Evolutionary conservation across 1,284 basidiomycete species (phyloP), one percentile per base, ranked within the genome.

Genomic region (Ganoderma lucidum): DNA sequence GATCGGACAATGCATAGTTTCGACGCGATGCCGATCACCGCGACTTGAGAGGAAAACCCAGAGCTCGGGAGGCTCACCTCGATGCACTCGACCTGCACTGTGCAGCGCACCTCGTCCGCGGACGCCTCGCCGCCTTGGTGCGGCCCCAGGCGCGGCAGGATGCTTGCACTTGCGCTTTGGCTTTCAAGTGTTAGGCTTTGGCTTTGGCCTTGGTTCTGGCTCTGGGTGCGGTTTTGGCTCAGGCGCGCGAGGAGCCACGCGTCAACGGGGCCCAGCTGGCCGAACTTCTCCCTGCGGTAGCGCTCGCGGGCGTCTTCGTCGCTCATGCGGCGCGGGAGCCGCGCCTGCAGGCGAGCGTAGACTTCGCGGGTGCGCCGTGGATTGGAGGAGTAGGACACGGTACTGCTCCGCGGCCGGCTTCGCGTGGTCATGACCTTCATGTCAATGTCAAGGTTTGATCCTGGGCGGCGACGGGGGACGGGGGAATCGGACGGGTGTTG

Each of bases 81-180:
- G 56, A 71, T 66, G 45, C 64, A 61, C 37, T 71, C 55, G 37
- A 76, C 62, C 44, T 65, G 64, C 53, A 73, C 68, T 51, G 66
- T 63, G 64, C 75, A 76, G n/a, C 53, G 68, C 12, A 74, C 70
- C 55, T 73, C 70, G 55, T 71, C 72, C 30, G 61, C 44, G 6
- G 37, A 58, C 6, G 67, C 63, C 17, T 69, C 64, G 14, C 58
- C 60, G 48, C 19, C n/a, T 6, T 48, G 45, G 45, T n/a, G 45
- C 9, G 45, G 19, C 48, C 23, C 48, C 23, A 51, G 48, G 10
- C 48, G 48, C 48, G 48, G 10, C 10, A 51, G 48, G 10, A 4
- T 51, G 10, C 14, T 35, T 35, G 23, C 48, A 42, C 32, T 12
- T 48, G 37, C 23, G 45, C 45, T 51, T 51, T 51, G 48, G 23